Base-by-base conservation (phyloP, 2,329 filamentous ascomycete species). In the Helotiales sp. region DNA sequence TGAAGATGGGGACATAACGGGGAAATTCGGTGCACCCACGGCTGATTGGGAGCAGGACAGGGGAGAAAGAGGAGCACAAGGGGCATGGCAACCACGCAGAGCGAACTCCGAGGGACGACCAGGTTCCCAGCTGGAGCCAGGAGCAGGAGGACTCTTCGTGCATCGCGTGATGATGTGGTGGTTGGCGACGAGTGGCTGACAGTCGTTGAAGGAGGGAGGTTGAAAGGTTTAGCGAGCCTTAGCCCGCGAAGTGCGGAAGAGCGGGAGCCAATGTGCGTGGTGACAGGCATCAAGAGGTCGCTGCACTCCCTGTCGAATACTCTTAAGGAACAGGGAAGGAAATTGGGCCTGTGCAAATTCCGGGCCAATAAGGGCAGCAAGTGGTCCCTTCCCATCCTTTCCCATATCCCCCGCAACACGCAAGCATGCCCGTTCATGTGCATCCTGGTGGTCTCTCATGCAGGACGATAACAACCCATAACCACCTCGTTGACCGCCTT, bases 111-210 rank as follows among this genome's bases (percentile, higher is more conserved):
- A 12, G 10, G 31, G 31, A 33, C 10, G 31, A 33, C 9, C 5
- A 42, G 46, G 59, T 50, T 47, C 25, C 44, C 27, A 44, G 25
- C 12, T 22, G 46, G 48, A 36, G 17, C 29, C 33, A 19, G 25
- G 38, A 15, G n/a, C 25, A 12, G 40, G 34, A 38, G n/a, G 3
- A n/a, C n/a, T n/a, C 52, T 52, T 53, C 48, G 49, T 31, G 47
- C 55, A 59, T 57, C 62, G 56, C 59, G 62, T 66, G 63, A 66
- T 63, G 34, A 46, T 6, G 33, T 36, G 8, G 33, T 36, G 13
- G 8, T 13, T 38, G 40, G 22, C 27, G 22, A 40, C 24, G 36
- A 40, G 36, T 40, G 36, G 36, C 24, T 22, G 36, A 40, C 36
- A 19, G 19, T 40, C n/a, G n/a, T n/a, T n/a, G n/a, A 13, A 17